Percentiles rank a stretch among this genome's conserved stretches.
These are phyloP conservation scores for Epichloe amarillans DNA, from an alignment of 2,329 filamentous ascomycete species.

Conservation along the genomic window DNA sequence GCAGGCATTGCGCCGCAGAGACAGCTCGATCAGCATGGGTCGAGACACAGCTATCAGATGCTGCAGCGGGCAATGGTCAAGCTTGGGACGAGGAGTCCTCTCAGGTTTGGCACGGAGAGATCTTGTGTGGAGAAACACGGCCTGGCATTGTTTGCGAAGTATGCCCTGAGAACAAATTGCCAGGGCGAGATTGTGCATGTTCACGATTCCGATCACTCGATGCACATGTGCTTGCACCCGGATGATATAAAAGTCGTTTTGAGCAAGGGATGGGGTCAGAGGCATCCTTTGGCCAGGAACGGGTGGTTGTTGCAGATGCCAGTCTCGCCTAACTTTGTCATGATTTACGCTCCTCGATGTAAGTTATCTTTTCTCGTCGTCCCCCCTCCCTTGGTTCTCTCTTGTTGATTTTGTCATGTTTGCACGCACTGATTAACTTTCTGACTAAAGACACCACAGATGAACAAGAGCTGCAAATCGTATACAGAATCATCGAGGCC, in stretches of 20 bases:
- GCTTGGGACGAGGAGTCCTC: slow-evolving; percentile 33
- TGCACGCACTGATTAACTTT: not conserved
- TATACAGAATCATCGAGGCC: slow-evolving; percentile 58
- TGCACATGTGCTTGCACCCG: slow-evolving; percentile 72
- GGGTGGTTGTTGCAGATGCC: slow-evolving; percentile 49
- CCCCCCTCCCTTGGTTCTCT: not conserved
- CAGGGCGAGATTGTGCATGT: slow-evolving; percentile 75
- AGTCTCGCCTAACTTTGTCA: slow-evolving; percentile 61
- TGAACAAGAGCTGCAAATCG: slow-evolving; percentile 51
- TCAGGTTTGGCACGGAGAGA: slow-evolving; percentile 44
- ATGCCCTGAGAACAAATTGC: slow-evolving; percentile 55
- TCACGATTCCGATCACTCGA: slow-evolving; percentile 59
- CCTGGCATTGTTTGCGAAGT: slow-evolving; percentile 56
- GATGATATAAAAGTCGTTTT: slow-evolving; percentile 61
- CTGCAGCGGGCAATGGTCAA: slow-evolving; percentile 39
- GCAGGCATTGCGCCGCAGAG: slow-evolving; percentile 71
- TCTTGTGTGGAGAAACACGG: slow-evolving; percentile 77
- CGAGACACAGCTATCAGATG: slow-evolving; percentile 36
- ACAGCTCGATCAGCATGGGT: slow-evolving; percentile 56
- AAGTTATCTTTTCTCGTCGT: slow-evolving; percentile 9
- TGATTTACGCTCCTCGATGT: slow-evolving; percentile 68
- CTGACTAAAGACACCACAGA: slow-evolving; percentile 21
- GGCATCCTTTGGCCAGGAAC: slow-evolving; percentile 52
- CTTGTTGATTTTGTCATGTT: not conserved
- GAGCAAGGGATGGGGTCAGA: slow-evolving; percentile 66